Conservation (phyloP, 352 stramenopile genomes). For the Globisporangium splendens region DNA sequence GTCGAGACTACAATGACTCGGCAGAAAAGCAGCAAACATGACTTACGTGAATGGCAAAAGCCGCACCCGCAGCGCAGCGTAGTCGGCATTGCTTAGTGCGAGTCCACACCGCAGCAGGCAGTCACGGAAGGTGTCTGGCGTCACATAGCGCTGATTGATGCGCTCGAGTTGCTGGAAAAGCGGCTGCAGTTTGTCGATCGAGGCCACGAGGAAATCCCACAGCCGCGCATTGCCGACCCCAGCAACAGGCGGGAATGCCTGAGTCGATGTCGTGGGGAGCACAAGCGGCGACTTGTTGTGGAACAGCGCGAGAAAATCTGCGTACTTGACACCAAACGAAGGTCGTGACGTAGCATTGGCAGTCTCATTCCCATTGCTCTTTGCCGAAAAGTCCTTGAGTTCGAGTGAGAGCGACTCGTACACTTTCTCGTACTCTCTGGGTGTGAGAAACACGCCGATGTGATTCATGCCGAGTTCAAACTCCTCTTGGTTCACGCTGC, state of each 20-base stretch:
- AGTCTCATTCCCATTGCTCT: conserved; percentile 1
- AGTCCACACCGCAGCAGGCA: conserved; percentile 56
- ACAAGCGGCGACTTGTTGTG: conserved; percentile 28
- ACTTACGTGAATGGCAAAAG: conserved; percentile 58
- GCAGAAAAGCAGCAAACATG: neutral
- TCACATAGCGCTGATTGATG: conserved; percentile 43
- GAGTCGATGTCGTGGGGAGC: conserved; percentile 33
- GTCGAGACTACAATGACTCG: neutral
- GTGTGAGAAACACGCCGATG: conserved; percentile 68
- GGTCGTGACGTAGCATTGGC: conserved; percentile 6
- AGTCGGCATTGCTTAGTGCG: conserved; percentile 65
- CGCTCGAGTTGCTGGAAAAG: conserved; percentile 56
- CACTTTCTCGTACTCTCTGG: conserved; percentile 58
- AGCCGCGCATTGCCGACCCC: conserved; percentile 44
- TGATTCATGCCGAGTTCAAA: conserved; percentile 69
- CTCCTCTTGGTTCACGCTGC: conserved; percentile 58
- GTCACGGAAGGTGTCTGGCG: conserved; percentile 62
- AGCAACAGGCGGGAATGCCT: conserved; percentile 41
- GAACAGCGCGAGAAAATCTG: conserved; percentile 51
- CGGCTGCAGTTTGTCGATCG: conserved; percentile 43
- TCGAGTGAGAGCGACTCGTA: conserved; percentile 48
- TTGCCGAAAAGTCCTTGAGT: conserved; percentile 22
- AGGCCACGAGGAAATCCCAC: conserved; percentile 57
- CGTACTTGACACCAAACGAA: conserved; percentile 52
- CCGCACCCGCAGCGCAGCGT: conserved; percentile 55